phyloP scores from a whole-genome alignment of 768 basidiomycete genomes.

The Boletus huronensis region DNA sequence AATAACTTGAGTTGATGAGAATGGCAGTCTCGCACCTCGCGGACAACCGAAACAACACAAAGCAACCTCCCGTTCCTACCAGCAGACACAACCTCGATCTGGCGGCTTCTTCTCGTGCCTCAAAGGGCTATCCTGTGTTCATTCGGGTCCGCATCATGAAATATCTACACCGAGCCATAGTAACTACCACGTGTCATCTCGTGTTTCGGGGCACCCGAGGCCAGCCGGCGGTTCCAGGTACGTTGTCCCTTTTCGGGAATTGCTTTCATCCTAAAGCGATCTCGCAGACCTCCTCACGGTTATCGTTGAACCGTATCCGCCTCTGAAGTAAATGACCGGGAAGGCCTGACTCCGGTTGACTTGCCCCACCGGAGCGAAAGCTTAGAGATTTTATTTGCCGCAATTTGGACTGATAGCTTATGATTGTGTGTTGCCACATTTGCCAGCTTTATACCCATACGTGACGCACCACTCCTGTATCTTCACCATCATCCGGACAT shows the following conservation, averaged over 20 bases:
- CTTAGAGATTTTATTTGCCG: too few relatives aligned
- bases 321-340: background rate
- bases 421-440: too few relatives aligned
- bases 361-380: background rate
- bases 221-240: background rate
- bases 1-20: background rate
- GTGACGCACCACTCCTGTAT: background rate
- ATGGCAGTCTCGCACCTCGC: conserved; percentile 4
- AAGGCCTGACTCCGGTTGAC: background rate
- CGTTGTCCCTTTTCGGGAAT: background rate
- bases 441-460: background rate
- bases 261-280: background rate
- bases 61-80: background rate
- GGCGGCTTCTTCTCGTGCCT: background rate
- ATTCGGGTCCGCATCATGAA: background rate
- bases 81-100: background rate
- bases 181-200: background rate
- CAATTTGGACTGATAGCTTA: background rate
- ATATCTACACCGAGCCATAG: background rate
- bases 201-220: background rate
- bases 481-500: background rate
- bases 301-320: background rate
- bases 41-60: background rate
- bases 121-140: background rate
- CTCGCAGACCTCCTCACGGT: background rate